These are phyloP conservation scores for Microthyrium microscopicum DNA, from an alignment of 2,329 filamentous ascomycete species.

Conservation along the genomic window DNA sequence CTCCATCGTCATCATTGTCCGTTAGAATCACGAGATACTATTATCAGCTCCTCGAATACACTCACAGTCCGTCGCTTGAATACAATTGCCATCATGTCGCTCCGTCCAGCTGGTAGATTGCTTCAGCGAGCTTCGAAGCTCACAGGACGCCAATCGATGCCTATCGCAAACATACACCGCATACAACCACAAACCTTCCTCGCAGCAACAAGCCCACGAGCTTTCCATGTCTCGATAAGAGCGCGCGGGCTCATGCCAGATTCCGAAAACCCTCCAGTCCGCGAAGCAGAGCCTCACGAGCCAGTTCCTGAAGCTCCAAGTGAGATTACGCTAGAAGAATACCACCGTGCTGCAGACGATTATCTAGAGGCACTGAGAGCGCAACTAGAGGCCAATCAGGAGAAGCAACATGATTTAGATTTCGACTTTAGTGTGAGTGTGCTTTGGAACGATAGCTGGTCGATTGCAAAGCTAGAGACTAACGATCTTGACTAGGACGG, in stretches of 20 bases:
- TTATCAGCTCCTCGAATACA: too few relatives aligned
- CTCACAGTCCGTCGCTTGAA: too few relatives aligned
- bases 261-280: conserved; percentile 21
- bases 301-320: conserved; percentile 31
- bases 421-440: conserved; percentile 73
- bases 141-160: conserved; percentile 9
- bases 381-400: conserved; percentile 56
- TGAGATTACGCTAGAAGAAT: conserved; percentile 52
- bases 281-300: conserved; percentile 17
- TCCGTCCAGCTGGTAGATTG: too few relatives aligned
- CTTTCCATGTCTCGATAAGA: too few relatives aligned
- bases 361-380: conserved; percentile 48
- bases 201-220: too few relatives aligned
- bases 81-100: too few relatives aligned
- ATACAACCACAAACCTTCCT: conserved; percentile 20
- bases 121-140: too few relatives aligned
- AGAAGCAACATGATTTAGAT: conserved; percentile 59
- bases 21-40: too few relatives aligned
- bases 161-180: conserved; percentile 15
- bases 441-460: neutral
- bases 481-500: conserved; percentile 50
- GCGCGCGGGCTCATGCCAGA: conserved; percentile 5
- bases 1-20: too few relatives aligned
- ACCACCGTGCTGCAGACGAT: conserved; percentile 59
- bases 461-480: too few relatives aligned